These are phyloP conservation scores for Citrus australasica DNA, from an alignment of 345 rosid genomes.

Conservation along the genomic window DNA sequence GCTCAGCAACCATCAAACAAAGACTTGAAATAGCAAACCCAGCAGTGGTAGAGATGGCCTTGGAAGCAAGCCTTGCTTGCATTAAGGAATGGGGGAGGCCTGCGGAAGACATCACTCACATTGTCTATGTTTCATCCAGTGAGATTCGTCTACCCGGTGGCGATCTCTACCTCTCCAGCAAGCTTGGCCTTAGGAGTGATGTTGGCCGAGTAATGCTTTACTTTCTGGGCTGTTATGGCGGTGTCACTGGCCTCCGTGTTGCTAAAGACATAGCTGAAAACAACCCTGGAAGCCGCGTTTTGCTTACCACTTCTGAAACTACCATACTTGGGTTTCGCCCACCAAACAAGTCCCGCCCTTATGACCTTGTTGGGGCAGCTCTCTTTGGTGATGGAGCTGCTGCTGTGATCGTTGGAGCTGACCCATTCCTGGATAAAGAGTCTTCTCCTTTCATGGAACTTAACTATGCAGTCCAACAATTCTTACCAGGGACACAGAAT, in stretches of 20 bases:
- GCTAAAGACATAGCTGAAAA: constrained; percentile 97
- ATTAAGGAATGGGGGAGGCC: constrained; percentile 88
- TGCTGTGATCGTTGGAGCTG: constrained; percentile 68
- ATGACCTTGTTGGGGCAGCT: constrained; percentile 91
- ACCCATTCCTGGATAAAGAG: constrained; percentile 48
- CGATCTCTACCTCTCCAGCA: constrained; percentile 67
- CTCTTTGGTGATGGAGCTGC: constrained; percentile 96
- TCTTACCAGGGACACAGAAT: constrained; percentile 75
- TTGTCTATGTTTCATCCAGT: constrained; percentile 91
- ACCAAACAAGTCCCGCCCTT: constrained; percentile 79
- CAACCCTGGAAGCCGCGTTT: constrained; percentile 83
- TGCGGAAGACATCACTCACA: constrained; percentile 71
- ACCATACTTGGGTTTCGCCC: constrained; percentile 93
- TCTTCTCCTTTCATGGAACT: constrained; percentile 92
- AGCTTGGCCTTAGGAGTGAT: constrained; percentile 67
- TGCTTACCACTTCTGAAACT: constrained; percentile 83
- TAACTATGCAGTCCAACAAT: constrained; percentile 71
- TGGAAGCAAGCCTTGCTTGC: constrained; percentile 72
- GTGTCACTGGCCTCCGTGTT: constrained; percentile 86
- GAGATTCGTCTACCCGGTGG: constrained; percentile 95
- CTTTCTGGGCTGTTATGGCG: constrained; percentile 89
- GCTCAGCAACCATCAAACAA: constrained; percentile 74
- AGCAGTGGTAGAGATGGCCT: constrained; percentile 85
- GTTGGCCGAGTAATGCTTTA: constrained; percentile 84
- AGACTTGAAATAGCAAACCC: constrained; percentile 87